Evolutionary conservation across 148 eudicot species (phyloP), one percentile per base, ranked within the genome.

Genomic region (Fagopyrum homotropicum): DNA sequence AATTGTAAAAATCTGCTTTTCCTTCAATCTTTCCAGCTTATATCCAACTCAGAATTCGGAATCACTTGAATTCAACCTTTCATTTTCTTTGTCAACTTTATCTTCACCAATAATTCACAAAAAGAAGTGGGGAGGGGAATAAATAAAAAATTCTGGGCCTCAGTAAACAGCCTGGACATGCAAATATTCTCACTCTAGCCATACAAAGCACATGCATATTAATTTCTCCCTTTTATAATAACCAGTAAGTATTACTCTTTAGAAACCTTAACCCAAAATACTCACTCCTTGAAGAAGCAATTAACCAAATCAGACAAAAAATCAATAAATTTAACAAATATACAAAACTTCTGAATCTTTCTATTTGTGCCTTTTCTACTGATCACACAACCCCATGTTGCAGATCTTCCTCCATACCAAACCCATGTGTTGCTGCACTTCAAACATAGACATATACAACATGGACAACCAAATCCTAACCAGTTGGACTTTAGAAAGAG

Each of bases 381-480:
- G 35, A 45, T 26, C 50, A 47, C 50, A 47, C 45, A 30, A 73
- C 26, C 4, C 69, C 76, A 74, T 56, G 69, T 50, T 72, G 48
- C 75, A 72, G 6, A 60, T 60, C 66, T 10, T 63, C 60, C 59
- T 49, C 63, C 40, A 47, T 49, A 57, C 77, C 52, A 59, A 75
- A 57, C 77, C 77, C 69, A 75, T 75, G 69, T 57, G 77, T 55
- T 57, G n/a, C 51, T 57, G 16, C 77, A 59, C 51, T 57, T 59
- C 26, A 19, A 35, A 45, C 16, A 35, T 46, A 19, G 69, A 75
- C 6, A 43, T 26, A 9, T 19, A 59, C 44, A 48, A 44, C 44
- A 54, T 60, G 45, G 69, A 75, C 44, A 44, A 17, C 51, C 45
- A 40, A 45, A 45, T n/a, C 73, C 48, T 70, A 46, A 60, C 66